Evolutionary conservation across 441 rosid species (phyloP), one percentile per base, ranked within the genome.

Genomic region (Croton laevigatus): DNA sequence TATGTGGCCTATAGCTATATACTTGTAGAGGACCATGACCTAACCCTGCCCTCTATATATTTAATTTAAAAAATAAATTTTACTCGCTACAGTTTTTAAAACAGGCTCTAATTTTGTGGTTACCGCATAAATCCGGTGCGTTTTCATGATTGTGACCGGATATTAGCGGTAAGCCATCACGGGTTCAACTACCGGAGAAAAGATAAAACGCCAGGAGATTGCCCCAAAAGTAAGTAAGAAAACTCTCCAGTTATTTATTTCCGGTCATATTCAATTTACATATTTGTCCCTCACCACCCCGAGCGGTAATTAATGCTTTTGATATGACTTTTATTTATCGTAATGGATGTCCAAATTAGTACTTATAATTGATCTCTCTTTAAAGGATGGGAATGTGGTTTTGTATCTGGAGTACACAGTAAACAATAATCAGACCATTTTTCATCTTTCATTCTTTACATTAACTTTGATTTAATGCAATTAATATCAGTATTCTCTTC

Each of bases 171-270:
- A 67, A 69, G 67, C 37, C 64, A 57, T 86, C 88, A 84, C 85
- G 86, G 85, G 77, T 80, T 81, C 83, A 74, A 72, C 81, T 51
- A 73, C 81, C 73, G 75, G 79, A 44, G 78, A 60, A 76, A 73
- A 53, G 74, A 70, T 68, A 51, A 63, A 63, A 65, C 70, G 77
- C 71, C 81, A 83, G 68, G 83, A 73, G 80, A 71, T 79, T 83
- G 74, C 75, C 78, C 62, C 59, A 40, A 78, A 79, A 74, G 76
- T 40, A 68, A 77, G 84, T 27, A 49, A 66, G 74, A 62, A 65
- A 51, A 16, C 46, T 68, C 58, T 65, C 19, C 62, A 23, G 79
- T 69, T 66, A 75, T 80, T 78, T 71, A 65, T 73, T 73, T 62
- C 73, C 40, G 62, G 64, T 68, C 49, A 11, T 10, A 0, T 0